Evolutionary conservation across 1,284 basidiomycete genomes (phyloP).

Genomic region (Rhodotorula mucilaginosa): DNA sequence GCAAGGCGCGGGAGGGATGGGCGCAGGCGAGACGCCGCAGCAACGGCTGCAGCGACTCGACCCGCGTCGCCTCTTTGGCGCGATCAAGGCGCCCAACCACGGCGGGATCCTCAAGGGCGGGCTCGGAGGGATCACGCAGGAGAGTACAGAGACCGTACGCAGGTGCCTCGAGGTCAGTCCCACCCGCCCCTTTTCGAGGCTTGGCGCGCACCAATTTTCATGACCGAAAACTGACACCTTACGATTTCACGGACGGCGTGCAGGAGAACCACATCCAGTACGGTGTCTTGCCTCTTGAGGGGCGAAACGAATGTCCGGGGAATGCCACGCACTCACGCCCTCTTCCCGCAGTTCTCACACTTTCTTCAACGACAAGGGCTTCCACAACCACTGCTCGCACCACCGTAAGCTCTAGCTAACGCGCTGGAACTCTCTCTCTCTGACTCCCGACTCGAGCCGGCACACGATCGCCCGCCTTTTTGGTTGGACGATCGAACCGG

Average conservation of each 20-base stretch:
- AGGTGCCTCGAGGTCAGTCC: constrained; percentile 23
- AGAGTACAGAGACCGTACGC: constrained; percentile 17
- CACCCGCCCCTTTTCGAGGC: neutral
- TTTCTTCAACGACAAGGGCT: constrained; percentile 42
- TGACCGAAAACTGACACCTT: neutral
- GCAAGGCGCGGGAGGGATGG: neutral
- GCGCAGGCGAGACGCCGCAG: neutral
- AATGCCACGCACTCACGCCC: neutral
- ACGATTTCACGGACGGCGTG: neutral
- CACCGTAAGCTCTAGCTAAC: constrained; percentile 31
- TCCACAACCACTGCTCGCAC: constrained; percentile 44
- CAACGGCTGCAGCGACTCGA: constrained; percentile 7
- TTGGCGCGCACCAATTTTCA: neutral
- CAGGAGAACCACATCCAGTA: constrained; percentile 42
- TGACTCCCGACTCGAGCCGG: too few species aligned
- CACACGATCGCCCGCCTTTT: too few species aligned
- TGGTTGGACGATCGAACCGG: too few species aligned
- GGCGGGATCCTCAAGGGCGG: constrained; percentile 9
- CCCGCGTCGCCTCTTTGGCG: constrained; percentile 19
- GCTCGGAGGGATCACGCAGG: constrained; percentile 16
- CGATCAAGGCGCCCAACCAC: constrained; percentile 3
- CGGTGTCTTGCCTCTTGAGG: neutral
- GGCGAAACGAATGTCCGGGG: neutral
- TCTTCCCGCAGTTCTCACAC: constrained; percentile 36
- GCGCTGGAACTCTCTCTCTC: too few species aligned